These are phyloP conservation scores for Paxillus involutus DNA, from an alignment of 768 basidiomycete genomes.

Conservation along the genomic window DNA sequence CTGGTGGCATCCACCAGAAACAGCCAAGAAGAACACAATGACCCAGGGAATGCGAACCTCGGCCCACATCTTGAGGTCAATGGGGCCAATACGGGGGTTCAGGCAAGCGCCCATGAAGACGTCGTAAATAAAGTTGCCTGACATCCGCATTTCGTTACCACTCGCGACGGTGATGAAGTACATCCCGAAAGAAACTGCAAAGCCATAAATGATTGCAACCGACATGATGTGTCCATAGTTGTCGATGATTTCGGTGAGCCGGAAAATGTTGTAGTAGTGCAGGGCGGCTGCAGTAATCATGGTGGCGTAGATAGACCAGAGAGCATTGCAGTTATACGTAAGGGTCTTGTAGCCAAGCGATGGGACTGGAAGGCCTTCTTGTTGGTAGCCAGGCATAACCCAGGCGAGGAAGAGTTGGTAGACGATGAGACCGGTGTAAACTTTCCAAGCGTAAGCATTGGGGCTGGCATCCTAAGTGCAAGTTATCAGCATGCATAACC, in stretches of 20 bases:
- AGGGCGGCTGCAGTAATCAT: constrained; percentile 71
- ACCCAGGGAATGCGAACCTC: constrained; percentile 98
- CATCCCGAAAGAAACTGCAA: constrained; percentile 74
- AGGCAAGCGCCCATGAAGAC: constrained; percentile 95
- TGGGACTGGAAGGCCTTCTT: constrained; percentile 95
- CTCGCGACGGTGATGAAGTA: constrained; percentile 78
- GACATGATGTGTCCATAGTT: constrained; percentile 96
- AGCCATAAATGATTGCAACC: constrained; percentile 91
- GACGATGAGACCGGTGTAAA: constrained; percentile 85
- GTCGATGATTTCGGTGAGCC: constrained; percentile 92
- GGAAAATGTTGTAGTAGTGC: constrained; percentile 81
- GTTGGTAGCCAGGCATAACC: constrained; percentile 87
- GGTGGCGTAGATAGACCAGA: constrained; percentile 81
- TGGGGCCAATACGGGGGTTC: constrained; percentile 87
- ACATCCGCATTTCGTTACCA: constrained; percentile 87
- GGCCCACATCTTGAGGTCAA: constrained; percentile 99
- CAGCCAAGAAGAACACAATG: constrained; percentile 88
- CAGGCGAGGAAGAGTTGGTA: constrained; percentile 90
- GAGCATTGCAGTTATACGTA: constrained; percentile 96
- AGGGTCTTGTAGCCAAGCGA: constrained; percentile 91
- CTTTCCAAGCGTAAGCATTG: constrained; percentile 83
- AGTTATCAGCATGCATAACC: background rate
- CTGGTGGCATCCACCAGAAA: constrained; percentile 94
- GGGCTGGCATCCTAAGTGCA: constrained; percentile 81
- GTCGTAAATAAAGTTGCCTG: constrained; percentile 92